These are phyloP conservation scores for Crithidia mellificae DNA, from an alignment of 208 protist genomes.

Conservation along the genomic window DNA sequence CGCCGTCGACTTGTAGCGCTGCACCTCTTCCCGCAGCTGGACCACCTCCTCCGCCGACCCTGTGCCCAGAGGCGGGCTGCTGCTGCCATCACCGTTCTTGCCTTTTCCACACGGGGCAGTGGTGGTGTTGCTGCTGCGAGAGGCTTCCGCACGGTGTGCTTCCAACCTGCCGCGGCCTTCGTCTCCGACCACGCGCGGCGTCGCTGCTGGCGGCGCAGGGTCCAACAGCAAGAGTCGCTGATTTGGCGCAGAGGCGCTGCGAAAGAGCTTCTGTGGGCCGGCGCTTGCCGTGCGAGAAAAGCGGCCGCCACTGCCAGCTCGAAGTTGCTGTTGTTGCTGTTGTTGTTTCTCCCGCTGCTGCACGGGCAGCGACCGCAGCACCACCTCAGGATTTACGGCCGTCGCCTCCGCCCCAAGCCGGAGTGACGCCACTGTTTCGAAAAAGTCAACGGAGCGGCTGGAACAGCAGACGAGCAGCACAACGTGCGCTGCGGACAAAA, in stretches of 20 bases:
- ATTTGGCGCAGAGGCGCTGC: conserved; percentile 30
- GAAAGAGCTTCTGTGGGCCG: conserved; percentile 9
- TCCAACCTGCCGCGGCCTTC: no score
- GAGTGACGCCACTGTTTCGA: conserved; percentile 72
- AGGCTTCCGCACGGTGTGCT: no score
- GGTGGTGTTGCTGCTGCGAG: no score
- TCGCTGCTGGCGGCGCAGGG: neutral
- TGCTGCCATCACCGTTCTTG: no score
- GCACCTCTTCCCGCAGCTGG: conserved; percentile 25
- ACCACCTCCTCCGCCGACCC: conserved; percentile 14
- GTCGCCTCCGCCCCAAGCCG: conserved; percentile 73
- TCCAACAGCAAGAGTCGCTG: neutral
- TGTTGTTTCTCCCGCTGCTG: conserved; percentile 31
- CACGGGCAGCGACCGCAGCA: conserved; percentile 35
- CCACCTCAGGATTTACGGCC: conserved; percentile 37
- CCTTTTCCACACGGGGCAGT: no score
- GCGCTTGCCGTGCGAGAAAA: neutral
- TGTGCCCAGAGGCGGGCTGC: neutral
- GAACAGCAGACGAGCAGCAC: conserved; percentile 70
- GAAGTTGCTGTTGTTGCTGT: conserved; percentile 8
- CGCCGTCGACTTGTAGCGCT: conserved; percentile 48
- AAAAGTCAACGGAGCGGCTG: conserved; percentile 54
- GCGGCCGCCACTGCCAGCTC: neutral
- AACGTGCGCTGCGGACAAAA: conserved; percentile 5
- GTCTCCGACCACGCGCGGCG: neutral